Evolutionary conservation across 2,329 filamentous ascomycete species (phyloP), one percentile per base, ranked within the genome.

Genomic region (Alternaria burnsii): DNA sequence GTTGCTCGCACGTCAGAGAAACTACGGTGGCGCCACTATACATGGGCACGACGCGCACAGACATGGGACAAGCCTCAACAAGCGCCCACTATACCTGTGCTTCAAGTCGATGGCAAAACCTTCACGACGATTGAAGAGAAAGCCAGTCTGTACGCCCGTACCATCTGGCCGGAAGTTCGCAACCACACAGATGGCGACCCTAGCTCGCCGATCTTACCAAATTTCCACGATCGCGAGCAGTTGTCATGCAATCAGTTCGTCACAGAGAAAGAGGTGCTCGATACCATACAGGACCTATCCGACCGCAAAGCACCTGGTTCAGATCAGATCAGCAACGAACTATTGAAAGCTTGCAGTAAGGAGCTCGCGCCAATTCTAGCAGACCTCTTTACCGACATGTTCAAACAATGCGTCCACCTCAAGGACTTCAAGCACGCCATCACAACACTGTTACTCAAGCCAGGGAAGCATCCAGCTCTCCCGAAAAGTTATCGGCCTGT

Each of bases 401-500:
- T 69, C 12, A 16, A 32, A 3, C 18, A 58, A 22, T 18, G 56
- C 8, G 41, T 69, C 41, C 62, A 50, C 41, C 68, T 53, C 1
- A 14, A 40, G 16, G 38, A 56, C 22, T 71, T 73, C 57, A 55
- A 59, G 36, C 18, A 64, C 7, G 54, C 61, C 10, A 69, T 42
- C 12, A 72, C 70, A 5, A 60, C 70, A 3, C 22, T 65, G 18
- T 54, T 75, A 11, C 56, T 53, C 7, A 75, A 75, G 44, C 60
- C 59, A 10, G 58, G 59, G 14, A 76, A 74, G 52, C 14, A 42
- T 14, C 20, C 30, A 24, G 43, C 56, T 5, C 44, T 66, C 30
- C 61, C 69, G 0, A 74, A 71, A 42, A 44, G 55, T 16, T 74
- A 76, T 59, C 52, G 71, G 4, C 73, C 68, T 16, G 70, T 70